Base-by-base conservation (phyloP, 768 basidiomycete genomes). In the Tephrocybe sp. region DNA sequence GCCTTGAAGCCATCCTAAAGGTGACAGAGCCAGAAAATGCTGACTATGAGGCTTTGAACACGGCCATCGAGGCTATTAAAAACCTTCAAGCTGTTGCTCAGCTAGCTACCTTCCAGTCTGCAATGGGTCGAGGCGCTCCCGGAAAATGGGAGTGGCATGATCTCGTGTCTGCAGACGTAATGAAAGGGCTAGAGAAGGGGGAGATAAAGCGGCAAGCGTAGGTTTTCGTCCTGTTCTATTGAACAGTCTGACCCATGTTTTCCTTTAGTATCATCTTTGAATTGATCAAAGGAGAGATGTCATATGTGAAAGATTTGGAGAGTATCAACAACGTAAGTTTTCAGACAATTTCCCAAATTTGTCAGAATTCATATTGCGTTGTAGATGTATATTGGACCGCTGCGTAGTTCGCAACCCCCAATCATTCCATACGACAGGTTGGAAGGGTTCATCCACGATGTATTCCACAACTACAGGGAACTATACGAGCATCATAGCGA, bases 201-300 rank as follows among this genome's bases (percentile, higher is more conserved):
- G 91, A 92, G 61, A 73, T 78, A 16, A 91, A 91, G 64, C 80
- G 91, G 27, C 93, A 95, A 68, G 78, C 84, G 91, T 94, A 64
- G 67, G 89, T 67, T 38, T 6, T 19, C 37, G 13, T 16, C 4
- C 48, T 22, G 37, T 23, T 24, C 10, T 10, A 18, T n/a, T 21
- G 45, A 49, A 46, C 11, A 29, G 5, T 15, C 40, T 37, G 34
- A 37, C 31, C 43, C 29, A 29, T 19, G 13, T 69, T 70, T 19
- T 24, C 49, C 30, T 12, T 40, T 55, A 93, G 91, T 37, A 84
- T 93, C 59, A 93, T 95, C 43, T 97, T 94, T 60, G 93, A 97
- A 71, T 66, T 95, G 53, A 95, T 97, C 66, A 91, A 95, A 66
- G 89, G 90, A 55, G 93, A 97, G 66, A 95, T 95, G 91, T 82